Conservation (phyloP, 2,329 filamentous ascomycete genomes). For the Colletotrichum acutatum region DNA sequence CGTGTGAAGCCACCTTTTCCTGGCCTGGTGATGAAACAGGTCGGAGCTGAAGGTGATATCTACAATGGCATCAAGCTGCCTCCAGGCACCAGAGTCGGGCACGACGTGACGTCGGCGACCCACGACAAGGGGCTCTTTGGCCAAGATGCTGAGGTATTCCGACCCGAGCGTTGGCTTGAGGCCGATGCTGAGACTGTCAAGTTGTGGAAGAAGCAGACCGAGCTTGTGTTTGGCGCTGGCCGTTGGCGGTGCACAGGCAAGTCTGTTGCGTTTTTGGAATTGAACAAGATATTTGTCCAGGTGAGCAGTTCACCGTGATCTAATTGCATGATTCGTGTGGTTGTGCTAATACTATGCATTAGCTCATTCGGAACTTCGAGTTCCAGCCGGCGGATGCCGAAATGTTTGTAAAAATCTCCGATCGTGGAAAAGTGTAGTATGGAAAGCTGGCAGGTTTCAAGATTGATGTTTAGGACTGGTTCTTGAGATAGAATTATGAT, state of each 20-base stretch:
- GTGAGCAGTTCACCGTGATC: slow-evolving; percentile 40
- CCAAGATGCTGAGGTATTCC: slow-evolving; percentile 54
- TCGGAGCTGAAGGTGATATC: slow-evolving; percentile 52
- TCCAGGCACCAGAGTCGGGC: slow-evolving; percentile 51
- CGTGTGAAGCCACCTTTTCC: slow-evolving; percentile 60
- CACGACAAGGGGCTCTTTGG: slow-evolving; percentile 55
- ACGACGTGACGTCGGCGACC: slow-evolving; percentile 52
- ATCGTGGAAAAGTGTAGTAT: background rate
- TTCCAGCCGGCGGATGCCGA: background rate
- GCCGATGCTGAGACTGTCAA: slow-evolving; percentile 42
- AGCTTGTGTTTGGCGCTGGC: slow-evolving; percentile 56
- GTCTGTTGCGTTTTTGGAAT: slow-evolving; percentile 55
- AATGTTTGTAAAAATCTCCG: background rate
- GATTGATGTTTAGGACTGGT: background rate
- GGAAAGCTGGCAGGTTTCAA: background rate
- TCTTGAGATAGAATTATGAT: too few species aligned
- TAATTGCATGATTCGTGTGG: background rate
- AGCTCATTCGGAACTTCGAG: slow-evolving; percentile 36
- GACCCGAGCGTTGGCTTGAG: slow-evolving; percentile 60
- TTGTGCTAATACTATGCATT: background rate
- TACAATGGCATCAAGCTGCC: slow-evolving; percentile 50
- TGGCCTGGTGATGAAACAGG: slow-evolving; percentile 60
- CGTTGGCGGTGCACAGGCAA: slow-evolving; percentile 56
- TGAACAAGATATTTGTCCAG: slow-evolving; percentile 56
- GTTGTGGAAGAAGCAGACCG: slow-evolving; percentile 47